Base-by-base conservation (phyloP, 257 asterid genomes). In the Plantago major region DNA sequence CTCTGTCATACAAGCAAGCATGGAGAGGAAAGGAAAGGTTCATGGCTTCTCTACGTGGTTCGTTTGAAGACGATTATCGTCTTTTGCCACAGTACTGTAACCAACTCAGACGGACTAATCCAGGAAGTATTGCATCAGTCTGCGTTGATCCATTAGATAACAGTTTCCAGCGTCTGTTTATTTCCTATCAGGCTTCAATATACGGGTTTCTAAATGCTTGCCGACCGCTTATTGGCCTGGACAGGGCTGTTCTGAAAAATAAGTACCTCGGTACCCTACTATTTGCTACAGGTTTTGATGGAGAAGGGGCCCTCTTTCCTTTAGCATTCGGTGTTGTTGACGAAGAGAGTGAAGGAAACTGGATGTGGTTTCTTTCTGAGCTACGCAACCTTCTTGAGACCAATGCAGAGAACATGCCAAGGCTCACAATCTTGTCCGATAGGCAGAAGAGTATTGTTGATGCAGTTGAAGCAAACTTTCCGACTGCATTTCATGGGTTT, bases 341-440 rank as follows among this genome's bases (percentile, higher is more conserved):
- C 0, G 89, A 84, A 65, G 95, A 81, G 70, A 86, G 54, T 30
- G 87, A 81, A 46, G 91, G 78, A 12, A 77, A 81, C 37, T 86
- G 92, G 95, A 69, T 79, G 85, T 86, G 95, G 95, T 78, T 83
- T 64, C 84, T 86, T 19, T 72, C 84, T 0, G 87, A 81, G 81
- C 72, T 86, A 42, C 92, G 73, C 47, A 78, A 67, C 44, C 85
- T 86, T 44, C 82, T 86, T 6, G 89, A 81, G 51, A 64, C 75
- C 47, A 86, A 86, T 77, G 74, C 87, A 0, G 89, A 78, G 40
- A 83, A 86, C 81, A 86, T 79, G 89, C 95, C 89, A 4, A 80
- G 77, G 76, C 83, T 86, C 19, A 84, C 89, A 7, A 76, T 86
- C 55, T 74, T 86, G 66, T 83, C 95, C 0, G 84, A 83, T 60